A percentile compares a stretch with the other conserved stretches of the same genome.
phyloP scores from a whole-genome alignment of 306 rosid genomes.

The Pyrus pyrifolia region DNA sequence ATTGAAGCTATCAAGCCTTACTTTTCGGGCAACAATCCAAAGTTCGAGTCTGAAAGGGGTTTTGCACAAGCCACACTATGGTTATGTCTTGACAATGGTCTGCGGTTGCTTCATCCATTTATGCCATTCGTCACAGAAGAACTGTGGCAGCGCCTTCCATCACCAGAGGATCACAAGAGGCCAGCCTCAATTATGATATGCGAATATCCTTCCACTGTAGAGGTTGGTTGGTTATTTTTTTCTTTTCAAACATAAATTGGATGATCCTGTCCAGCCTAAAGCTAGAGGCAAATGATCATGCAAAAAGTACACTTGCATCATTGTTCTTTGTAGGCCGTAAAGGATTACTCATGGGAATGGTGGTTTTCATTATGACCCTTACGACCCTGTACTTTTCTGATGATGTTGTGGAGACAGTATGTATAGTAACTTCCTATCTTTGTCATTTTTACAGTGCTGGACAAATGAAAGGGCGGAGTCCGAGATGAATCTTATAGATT shows the following conservation, averaged over 20 bases:
- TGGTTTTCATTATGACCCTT: neutral
- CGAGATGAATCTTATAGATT: constrained; percentile 68
- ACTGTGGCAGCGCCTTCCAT: constrained; percentile 98
- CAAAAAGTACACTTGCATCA: neutral
- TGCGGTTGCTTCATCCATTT: constrained; percentile 93
- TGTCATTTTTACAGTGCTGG: constrained; percentile 51
- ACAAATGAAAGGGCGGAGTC: constrained; percentile 61
- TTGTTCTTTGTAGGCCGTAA: neutral
- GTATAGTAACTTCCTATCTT: neutral
- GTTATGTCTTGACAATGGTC: constrained; percentile 89
- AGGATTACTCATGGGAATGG: neutral
- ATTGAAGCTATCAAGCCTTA: constrained; percentile 90
- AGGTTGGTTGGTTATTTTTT: constrained; percentile 39
- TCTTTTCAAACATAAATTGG: neutral
- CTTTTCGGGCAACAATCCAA: constrained; percentile 57
- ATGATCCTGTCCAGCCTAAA: neutral
- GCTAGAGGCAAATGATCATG: neutral
- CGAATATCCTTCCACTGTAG: constrained; percentile 57
- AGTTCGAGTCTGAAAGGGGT: constrained; percentile 48
- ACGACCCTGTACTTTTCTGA: neutral
- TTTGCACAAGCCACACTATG: constrained; percentile 78
- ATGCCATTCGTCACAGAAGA: constrained; percentile 98
- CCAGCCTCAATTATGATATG: constrained; percentile 74
- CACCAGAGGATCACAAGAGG: constrained; percentile 39
- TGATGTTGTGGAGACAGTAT: neutral